Evolutionary conservation across 2,329 filamentous ascomycete species (phyloP).

Genomic region (Colletotrichum sp.): DNA sequence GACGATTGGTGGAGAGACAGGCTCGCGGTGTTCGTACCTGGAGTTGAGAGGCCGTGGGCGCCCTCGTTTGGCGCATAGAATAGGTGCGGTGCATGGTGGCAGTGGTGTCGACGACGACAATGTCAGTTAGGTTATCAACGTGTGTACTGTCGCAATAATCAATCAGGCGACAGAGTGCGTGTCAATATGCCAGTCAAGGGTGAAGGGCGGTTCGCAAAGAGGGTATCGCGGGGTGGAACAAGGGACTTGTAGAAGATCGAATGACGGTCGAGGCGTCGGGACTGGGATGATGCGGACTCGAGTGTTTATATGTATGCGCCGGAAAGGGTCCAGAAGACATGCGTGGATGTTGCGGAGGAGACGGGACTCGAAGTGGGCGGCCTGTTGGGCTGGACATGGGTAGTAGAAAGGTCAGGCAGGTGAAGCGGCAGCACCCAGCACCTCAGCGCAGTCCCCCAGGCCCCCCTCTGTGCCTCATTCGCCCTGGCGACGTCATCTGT

Average conservation of each 20-base stretch:
- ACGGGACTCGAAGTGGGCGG: conserved; percentile 5
- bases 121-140: neutral
- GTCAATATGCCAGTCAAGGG: neutral
- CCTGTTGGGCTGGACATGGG: neutral
- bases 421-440: neutral
- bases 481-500: conserved; percentile 22
- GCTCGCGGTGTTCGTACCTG: conserved; percentile 46
- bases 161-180: neutral
- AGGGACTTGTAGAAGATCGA: conserved; percentile 1
- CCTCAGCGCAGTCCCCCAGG: neutral
- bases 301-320: conserved; percentile 16
- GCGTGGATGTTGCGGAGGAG: conserved; percentile 17
- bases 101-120: neutral
- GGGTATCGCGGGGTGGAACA: conserved; percentile 15
- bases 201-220: neutral
- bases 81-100: conserved; percentile 93
- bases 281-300: conserved; percentile 4
- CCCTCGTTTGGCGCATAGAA: conserved; percentile 96
- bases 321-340: neutral
- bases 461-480: conserved; percentile 19
- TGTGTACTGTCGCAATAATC: neutral
- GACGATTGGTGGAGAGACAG: neutral
- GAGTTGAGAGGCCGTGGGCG: conserved; percentile 86
- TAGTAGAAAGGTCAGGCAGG: neutral
- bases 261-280: neutral